Evolutionary conservation across 441 rosid species (phyloP).

Genomic region (Adansonia grandidieri): DNA sequence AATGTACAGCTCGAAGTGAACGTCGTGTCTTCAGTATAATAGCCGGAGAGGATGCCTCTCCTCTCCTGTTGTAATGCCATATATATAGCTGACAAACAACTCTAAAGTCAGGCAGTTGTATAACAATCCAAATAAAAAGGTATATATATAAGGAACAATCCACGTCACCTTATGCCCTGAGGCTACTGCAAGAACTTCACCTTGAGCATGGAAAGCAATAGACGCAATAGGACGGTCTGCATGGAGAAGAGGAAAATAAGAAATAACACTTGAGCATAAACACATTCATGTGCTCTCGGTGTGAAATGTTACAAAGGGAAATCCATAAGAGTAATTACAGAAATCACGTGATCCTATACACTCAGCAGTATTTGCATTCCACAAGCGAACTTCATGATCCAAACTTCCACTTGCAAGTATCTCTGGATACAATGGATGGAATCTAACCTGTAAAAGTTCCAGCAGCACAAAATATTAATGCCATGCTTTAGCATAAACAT

Average conservation of each 20-base stretch:
- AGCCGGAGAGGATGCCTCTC: constrained; percentile 75
- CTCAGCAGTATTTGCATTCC: constrained; percentile 88
- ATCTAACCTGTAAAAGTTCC: constrained; percentile 74
- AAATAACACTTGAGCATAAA: constrained; percentile 24
- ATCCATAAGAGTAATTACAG: constrained; percentile 57
- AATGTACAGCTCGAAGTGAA: constrained; percentile 95
- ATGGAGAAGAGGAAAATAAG: constrained; percentile 33
- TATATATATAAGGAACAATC: constrained; percentile 26
- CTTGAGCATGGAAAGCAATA: constrained; percentile 94
- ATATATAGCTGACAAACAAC: constrained; percentile 59
- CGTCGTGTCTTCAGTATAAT: constrained; percentile 86
- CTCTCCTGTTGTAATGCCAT: constrained; percentile 85
- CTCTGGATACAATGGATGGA: constrained; percentile 80
- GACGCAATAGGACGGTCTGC: constrained; percentile 95
- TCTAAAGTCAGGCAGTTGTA: constrained; percentile 27
- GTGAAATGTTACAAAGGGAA: constrained; percentile 28
- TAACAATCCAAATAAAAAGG: constrained; percentile 23
- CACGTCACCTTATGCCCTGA: constrained; percentile 91
- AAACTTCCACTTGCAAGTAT: constrained; percentile 98
- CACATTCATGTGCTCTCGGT: neutral
- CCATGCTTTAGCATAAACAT: constrained; percentile 16
- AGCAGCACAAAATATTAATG: constrained; percentile 16
- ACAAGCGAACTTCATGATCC: constrained; percentile 93
- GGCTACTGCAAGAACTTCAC: constrained; percentile 94
- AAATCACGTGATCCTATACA: constrained; percentile 91